Base-by-base conservation (phyloP, 257 asterid species). In the Vinca minor region DNA sequence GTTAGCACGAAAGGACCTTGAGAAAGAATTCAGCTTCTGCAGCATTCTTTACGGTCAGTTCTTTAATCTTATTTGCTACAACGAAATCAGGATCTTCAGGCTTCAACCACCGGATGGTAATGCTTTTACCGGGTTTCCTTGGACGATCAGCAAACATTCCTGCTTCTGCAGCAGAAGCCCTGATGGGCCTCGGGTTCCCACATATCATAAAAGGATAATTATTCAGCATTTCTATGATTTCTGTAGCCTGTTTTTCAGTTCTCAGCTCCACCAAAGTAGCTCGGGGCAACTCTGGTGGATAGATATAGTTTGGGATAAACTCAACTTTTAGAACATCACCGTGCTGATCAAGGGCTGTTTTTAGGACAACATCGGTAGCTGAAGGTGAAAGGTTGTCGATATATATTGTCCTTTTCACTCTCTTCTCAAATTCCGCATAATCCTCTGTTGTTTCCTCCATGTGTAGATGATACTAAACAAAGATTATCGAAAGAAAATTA, bases 161-260 rank as follows among this genome's bases (percentile, higher is more conserved):
- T 4, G 58, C 18, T 38, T 32, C 78, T 45, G 96, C 95, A 64
- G 85, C 73, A 20, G 60, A 66, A 0, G 77, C 88, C 58, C 89
- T 82, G 12, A 78, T 88, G 35, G 98, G 96, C 85, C 98, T 85
- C 9, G 98, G 96, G 92, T 81, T 92, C 61, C 98, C 98, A 23
- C 62, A 48, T 20, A 89, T 56, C 98, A 92, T 92, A 65, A 92
- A 80, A 1, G 91, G 86, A 54, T 68, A 71, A 47, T 36, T 62
- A 21, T 49, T 45, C 75, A 81, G 74, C 66, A 73, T 82, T 0
- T 15, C 15, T 23, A 87, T 38, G 44, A 92, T 73, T 7, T 39
- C 69, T 26, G 4, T 15, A 2, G 91, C 96, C 79, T 74, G 86
- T 67, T 71, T 66, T 20, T 79, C 61, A 52, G 63, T 82, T 29